Conservation (phyloP, 805 yeast species). For the Kurtzmaniella fragi region DNA sequence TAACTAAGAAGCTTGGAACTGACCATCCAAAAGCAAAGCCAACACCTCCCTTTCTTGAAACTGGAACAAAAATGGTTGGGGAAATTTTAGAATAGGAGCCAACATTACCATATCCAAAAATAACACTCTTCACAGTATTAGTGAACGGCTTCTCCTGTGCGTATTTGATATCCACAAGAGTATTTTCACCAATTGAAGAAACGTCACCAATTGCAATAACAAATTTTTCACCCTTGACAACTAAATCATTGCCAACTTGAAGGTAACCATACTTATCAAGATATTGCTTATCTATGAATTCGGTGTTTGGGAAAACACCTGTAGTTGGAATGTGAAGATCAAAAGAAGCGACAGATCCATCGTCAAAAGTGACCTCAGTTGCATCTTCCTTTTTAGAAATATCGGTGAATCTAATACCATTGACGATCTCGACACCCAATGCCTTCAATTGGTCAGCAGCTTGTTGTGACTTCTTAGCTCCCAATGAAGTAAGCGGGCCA, state of each 20-base stretch:
- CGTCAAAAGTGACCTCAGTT: constrained; percentile 10
- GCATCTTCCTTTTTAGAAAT: constrained; percentile 6
- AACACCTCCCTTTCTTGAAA: constrained; percentile 32
- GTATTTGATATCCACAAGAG: constrained; percentile 22
- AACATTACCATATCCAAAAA: constrained; percentile 8
- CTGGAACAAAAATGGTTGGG: constrained; percentile 22
- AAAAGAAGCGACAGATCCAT: constrained; percentile 13
- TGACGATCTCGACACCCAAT: constrained; percentile 19
- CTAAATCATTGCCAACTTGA: constrained; percentile 19
- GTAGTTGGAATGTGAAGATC: constrained; percentile 27
- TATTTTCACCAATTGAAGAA: constrained; percentile 14
- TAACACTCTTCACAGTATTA: constrained; percentile 8
- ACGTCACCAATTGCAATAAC: constrained; percentile 36
- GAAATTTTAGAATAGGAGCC: constrained; percentile 8
- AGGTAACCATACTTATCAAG: constrained; percentile 25
- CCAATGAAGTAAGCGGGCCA: constrained; percentile 12
- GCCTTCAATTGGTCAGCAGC: constrained; percentile 14
- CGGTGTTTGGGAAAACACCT: constrained; percentile 26
- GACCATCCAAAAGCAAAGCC: constrained; percentile 24
- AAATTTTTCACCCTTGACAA: constrained; percentile 17
- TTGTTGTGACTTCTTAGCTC: constrained; percentile 7
- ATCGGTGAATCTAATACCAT: constrained; percentile 7
- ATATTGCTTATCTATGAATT: constrained; percentile 19
- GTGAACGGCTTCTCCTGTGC: constrained; percentile 15
- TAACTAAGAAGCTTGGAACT: constrained; percentile 25